These are phyloP conservation scores for Cryptococcus sp. DNA, from an alignment of 1,284 basidiomycete genomes.

Conservation along the genomic window DNA sequence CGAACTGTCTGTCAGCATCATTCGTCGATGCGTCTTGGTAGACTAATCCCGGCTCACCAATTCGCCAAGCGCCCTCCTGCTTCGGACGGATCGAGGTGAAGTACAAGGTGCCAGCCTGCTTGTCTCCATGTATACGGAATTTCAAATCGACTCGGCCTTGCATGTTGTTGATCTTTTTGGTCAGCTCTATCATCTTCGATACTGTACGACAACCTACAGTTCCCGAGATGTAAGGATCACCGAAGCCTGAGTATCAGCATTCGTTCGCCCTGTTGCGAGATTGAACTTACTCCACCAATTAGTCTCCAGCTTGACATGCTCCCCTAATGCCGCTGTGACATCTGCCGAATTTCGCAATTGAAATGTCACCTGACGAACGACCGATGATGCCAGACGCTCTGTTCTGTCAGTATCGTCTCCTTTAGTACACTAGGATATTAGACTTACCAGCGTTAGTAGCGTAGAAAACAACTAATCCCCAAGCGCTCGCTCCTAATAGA, in stretches of 20 bases:
- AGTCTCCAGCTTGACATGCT: constrained; percentile 34
- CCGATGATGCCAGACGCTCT: constrained; percentile 46
- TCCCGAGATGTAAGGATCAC: constrained; percentile 48
- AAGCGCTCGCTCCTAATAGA: constrained; percentile 32
- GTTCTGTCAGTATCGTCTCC: background rate
- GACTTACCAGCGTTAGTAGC: constrained; percentile 44
- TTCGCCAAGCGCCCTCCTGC: constrained; percentile 42
- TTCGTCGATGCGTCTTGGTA: background rate
- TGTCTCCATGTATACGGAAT: constrained; percentile 41
- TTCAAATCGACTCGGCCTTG: constrained; percentile 48
- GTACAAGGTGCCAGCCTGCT: constrained; percentile 44
- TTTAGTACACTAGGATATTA: background rate
- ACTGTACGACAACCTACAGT: constrained; percentile 24
- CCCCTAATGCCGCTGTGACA: constrained; percentile 35
- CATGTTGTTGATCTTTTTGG: constrained; percentile 44
- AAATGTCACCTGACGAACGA: constrained; percentile 42
- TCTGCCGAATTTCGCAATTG: constrained; percentile 44
- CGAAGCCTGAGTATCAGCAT: constrained; percentile 31
- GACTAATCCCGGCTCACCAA: constrained; percentile 20
- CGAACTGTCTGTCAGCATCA: constrained; percentile 27
- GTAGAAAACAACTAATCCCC: constrained; percentile 44
- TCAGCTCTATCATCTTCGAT: constrained; percentile 3
- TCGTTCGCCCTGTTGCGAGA: background rate
- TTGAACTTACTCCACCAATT: constrained; percentile 44
- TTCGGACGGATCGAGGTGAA: constrained; percentile 48